These are phyloP conservation scores for Nicotiana tabacum DNA, from an alignment of 257 asterid species.

Conservation along the genomic window DNA sequence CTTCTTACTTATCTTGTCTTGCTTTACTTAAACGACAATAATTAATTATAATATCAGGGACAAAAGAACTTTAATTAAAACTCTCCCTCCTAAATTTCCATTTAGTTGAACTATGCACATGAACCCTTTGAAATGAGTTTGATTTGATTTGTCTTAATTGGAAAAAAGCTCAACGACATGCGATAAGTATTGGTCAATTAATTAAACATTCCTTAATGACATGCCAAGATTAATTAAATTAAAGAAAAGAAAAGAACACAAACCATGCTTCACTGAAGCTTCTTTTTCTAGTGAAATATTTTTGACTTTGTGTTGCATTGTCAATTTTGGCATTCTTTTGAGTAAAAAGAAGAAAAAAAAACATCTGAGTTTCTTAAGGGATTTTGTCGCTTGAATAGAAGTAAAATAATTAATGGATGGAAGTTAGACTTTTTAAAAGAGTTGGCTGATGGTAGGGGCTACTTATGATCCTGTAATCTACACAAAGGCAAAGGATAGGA, in stretches of 20 bases:
- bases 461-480: slow-evolving; percentile 17
- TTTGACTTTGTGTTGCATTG: slow-evolving; percentile 13
- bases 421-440: neutral
- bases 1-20: slow-evolving; percentile 1
- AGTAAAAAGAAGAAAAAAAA: neutral
- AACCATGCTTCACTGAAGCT: neutral
- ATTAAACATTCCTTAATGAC: slow-evolving; percentile 5
- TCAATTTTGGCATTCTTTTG: slow-evolving; percentile 44
- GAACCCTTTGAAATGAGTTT: neutral
- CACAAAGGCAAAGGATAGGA: neutral
- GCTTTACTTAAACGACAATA: slow-evolving; percentile 9
- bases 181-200: neutral
- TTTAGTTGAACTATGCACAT: neutral
- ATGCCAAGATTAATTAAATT: neutral
- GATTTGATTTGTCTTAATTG: neutral
- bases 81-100: neutral
- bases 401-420: slow-evolving; percentile 28
- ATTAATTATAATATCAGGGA: neutral
- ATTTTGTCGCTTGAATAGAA: slow-evolving; percentile 15
- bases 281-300: slow-evolving; percentile 16
- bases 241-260: neutral
- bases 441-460: slow-evolving; percentile 31
- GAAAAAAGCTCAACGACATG: neutral
- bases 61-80: neutral
- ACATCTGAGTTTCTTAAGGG: neutral